phyloP scores from a whole-genome alignment of 768 basidiomycete species.

The Obba rivulosa region DNA sequence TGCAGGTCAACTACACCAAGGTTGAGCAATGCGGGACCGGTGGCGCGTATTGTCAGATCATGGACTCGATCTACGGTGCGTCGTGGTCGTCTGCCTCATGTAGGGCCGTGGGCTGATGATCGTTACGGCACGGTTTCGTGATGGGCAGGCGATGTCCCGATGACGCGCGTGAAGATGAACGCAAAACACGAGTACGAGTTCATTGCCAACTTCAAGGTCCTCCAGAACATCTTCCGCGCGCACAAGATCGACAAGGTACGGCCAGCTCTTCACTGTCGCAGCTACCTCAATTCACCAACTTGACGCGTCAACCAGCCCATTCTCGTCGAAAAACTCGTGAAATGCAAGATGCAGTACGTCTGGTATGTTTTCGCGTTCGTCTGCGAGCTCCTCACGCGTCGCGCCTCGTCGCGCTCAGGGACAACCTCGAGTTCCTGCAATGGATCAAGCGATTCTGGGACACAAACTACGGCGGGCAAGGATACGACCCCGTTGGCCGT shows the following conservation, averaged over 20 bases:
- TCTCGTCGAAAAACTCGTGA: slow-evolving; percentile 87
- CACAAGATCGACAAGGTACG: slow-evolving; percentile 93
- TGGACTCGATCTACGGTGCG: slow-evolving; percentile 92
- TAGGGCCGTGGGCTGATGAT: neutral
- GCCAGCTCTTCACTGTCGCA: slow-evolving; percentile 1
- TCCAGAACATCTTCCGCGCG: slow-evolving; percentile 87
- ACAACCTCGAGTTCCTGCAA: slow-evolving; percentile 97
- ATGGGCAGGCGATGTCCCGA: slow-evolving; percentile 77
- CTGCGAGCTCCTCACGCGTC: slow-evolving; percentile 3
- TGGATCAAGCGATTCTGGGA: slow-evolving; percentile 99
- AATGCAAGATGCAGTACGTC: slow-evolving; percentile 98
- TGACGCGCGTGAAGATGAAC: slow-evolving; percentile 91
- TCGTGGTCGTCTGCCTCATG: neutral
- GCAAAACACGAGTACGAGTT: slow-evolving; percentile 97
- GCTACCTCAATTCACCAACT: neutral
- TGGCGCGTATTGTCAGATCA: slow-evolving; percentile 89
- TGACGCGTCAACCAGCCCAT: slow-evolving; percentile 59
- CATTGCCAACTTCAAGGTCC: slow-evolving; percentile 90
- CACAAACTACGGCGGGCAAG: slow-evolving; percentile 78
- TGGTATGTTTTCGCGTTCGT: slow-evolving; percentile 3
- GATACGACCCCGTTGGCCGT: slow-evolving; percentile 80
- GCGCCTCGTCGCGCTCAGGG: slow-evolving; percentile 39
- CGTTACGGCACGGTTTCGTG: slow-evolving; percentile 6
- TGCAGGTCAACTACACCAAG: slow-evolving; percentile 88
- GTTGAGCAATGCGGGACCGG: slow-evolving; percentile 90